phyloP scores from a whole-genome alignment of 1,139 yeast genomes.

The Candida dubliniensis region DNA sequence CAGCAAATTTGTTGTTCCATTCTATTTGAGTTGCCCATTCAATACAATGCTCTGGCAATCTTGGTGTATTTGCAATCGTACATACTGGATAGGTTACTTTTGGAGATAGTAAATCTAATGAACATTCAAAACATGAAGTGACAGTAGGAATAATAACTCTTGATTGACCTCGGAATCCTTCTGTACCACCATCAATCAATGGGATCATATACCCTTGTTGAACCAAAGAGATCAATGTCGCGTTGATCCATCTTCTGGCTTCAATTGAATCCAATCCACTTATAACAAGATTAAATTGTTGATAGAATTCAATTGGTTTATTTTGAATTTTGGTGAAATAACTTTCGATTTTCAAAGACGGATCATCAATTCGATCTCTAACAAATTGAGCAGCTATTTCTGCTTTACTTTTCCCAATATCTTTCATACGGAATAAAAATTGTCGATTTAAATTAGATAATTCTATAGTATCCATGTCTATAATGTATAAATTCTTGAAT shows the following conservation, averaged over 20 bases:
- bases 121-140: constrained; percentile 91
- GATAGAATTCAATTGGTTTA: constrained; percentile 61
- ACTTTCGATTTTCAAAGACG: constrained; percentile 50
- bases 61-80: constrained; percentile 91
- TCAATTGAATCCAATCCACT: constrained; percentile 91
- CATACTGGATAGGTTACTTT: constrained; percentile 84
- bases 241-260: constrained; percentile 91
- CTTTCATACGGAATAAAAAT: constrained; percentile 70
- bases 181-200: constrained; percentile 92
- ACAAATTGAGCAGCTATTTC: constrained; percentile 71
- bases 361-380: constrained; percentile 42
- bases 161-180: constrained; percentile 91
- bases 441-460: constrained; percentile 88
- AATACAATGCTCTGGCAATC: constrained; percentile 91
- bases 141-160: constrained; percentile 83
- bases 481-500: constrained; percentile 71
- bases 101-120: constrained; percentile 71
- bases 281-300: constrained; percentile 68
- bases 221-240: constrained; percentile 65
- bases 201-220: constrained; percentile 59
- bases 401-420: constrained; percentile 83
- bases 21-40: constrained; percentile 85
- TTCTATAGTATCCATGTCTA: constrained; percentile 96
- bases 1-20: constrained; percentile 61
- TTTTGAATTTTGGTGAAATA: constrained; percentile 75